Base-by-base conservation (phyloP, 1,284 basidiomycete species). In the Boletus sp. region DNA sequence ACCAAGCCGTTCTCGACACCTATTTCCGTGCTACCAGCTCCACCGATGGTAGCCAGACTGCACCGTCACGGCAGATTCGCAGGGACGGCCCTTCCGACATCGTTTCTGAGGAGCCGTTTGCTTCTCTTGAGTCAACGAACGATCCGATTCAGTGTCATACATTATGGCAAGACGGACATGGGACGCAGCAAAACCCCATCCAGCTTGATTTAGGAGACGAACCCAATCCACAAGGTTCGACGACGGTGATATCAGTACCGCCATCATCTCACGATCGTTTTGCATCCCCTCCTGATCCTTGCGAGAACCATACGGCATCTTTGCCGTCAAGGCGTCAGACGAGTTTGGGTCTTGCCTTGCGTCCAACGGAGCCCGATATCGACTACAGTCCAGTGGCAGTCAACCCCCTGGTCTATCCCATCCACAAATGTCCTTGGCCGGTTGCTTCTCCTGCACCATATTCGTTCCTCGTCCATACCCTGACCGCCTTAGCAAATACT, bases 381-480 rank as follows among this genome's bases (percentile, higher is more conserved):
- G 41, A 53, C 39, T 73, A 74, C 54, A 48, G 51, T 26, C 50
- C 63, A 45, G 64, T 83, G 13, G 69, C 72, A 41, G 61, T 74
- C 34, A 78, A 82, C 51, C 75, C 78, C 22, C 53, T 69, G 1
- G 46, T 51, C 10, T 81, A 78, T 58, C 60, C 70, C 48, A 47
- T 70, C 60, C 52, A 62, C 33, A 41, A 49, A 16, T 46, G 54
- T 39, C 68, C 70, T 7, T 81, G 72, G 74, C 67, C 62, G 29
- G 61, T 61, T 33, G 57, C 33, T 49, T 65, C 55, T 37, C 66
- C 69, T 48, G 80, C 87, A 8, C 91, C 92, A 0, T 96, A 94
- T 64, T 80, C 86, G 2, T 88, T 94, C 57, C 76, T 96, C 19
- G 82, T 84, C 1, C 82, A 87, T 55, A 80, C 88, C 1, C 82